These are phyloP conservation scores for Leccinum boreale DNA, from an alignment of 768 basidiomycete species.

Conservation along the genomic window DNA sequence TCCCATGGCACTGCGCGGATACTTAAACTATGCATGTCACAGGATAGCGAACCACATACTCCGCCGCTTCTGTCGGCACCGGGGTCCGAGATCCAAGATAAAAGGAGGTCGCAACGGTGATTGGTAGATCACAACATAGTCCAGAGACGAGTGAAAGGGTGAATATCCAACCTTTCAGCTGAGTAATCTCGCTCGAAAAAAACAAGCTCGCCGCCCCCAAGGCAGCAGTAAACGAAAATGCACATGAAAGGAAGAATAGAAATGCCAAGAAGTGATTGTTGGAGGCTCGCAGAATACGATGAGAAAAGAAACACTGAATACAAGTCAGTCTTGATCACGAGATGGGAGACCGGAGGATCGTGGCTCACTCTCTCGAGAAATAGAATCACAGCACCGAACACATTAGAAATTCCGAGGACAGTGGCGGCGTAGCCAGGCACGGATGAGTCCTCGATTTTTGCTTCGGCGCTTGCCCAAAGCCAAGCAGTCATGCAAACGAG, in stretches of 20 bases:
- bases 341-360: background rate
- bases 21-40: background rate
- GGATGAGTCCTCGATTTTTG: background rate
- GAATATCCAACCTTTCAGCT: constrained; percentile 16
- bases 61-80: background rate
- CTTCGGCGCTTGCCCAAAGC: constrained; percentile 18
- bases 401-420: constrained; percentile 19
- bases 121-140: constrained; percentile 16
- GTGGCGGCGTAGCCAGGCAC: constrained; percentile 10
- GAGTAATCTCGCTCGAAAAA: constrained; percentile 3
- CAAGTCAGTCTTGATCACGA: background rate
- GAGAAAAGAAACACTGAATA: constrained; percentile 20
- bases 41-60: constrained; percentile 5
- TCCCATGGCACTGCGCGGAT: constrained; percentile 5
- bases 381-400: constrained; percentile 10
- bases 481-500: constrained; percentile 16
- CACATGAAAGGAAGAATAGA: constrained; percentile 10
- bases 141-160: constrained; percentile 17
- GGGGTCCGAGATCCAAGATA: constrained; percentile 7
- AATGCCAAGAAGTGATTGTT: constrained; percentile 14
- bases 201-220: constrained; percentile 20
- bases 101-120: constrained; percentile 5
- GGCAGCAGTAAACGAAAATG: constrained; percentile 21
- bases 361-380: constrained; percentile 17
- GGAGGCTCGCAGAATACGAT: constrained; percentile 15